Conservation (phyloP, 1,139 yeast species). For the Scheffersomyces stambukii region DNA sequence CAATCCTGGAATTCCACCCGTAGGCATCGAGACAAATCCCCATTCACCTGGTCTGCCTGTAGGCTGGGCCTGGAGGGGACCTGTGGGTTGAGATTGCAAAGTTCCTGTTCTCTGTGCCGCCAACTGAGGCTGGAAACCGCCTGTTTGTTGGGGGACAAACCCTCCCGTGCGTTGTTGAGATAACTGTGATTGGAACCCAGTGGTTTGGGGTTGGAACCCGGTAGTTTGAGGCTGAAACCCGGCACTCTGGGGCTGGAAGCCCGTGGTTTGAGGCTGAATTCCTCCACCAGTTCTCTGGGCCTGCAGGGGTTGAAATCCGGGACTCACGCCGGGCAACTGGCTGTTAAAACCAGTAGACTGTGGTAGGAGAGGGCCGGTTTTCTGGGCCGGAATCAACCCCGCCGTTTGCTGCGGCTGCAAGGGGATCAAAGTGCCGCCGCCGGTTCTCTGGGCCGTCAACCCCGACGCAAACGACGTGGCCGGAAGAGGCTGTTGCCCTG, state of each 20-base stretch:
- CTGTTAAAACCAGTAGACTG: constrained; percentile 37
- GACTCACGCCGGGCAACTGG: too few species aligned
- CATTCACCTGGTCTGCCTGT: constrained; percentile 80
- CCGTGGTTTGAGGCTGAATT: constrained; percentile 34
- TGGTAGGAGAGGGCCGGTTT: constrained; percentile 29
- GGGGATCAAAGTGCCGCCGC: constrained; percentile 42
- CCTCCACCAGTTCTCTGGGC: constrained; percentile 32
- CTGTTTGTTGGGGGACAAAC: constrained; percentile 28
- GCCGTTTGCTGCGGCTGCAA: constrained; percentile 49
- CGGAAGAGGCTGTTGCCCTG: constrained; percentile 13
- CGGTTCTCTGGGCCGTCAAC: constrained; percentile 37
- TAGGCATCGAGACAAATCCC: constrained; percentile 74
- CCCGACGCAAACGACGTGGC: constrained; percentile 25
- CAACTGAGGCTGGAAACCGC: constrained; percentile 12
- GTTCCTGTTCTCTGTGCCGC: constrained; percentile 32
- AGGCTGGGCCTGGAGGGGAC: constrained; percentile 46
- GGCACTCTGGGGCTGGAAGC: constrained; percentile 12
- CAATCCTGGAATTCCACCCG: constrained; percentile 73
- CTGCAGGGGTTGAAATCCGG: constrained; percentile 30
- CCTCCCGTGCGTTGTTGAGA: constrained; percentile 21
- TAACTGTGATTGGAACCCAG: constrained; percentile 8
- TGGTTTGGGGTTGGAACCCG: constrained; percentile 18
- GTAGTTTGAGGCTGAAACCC: constrained; percentile 30
- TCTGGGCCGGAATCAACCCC: constrained; percentile 42
- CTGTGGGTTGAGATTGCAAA: constrained; percentile 40